Evolutionary conservation across 352 stramenopile genomes (phyloP), one percentile per base, ranked within the genome.

Genomic region (Phytophthora crassamura): DNA sequence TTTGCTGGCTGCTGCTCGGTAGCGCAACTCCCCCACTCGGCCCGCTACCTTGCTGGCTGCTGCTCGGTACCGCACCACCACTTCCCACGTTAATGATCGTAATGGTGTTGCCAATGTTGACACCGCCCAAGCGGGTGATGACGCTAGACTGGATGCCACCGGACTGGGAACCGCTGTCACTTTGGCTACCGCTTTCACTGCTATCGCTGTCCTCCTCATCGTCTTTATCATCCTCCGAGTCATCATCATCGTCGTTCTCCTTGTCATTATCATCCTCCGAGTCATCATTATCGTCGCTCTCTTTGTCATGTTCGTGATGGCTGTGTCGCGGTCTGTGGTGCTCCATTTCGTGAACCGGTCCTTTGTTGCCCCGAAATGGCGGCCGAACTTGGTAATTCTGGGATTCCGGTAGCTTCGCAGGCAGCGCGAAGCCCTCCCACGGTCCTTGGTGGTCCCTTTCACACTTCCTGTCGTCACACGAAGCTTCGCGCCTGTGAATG

Each of bases 41-140:
- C 8, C 7, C 16, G 5, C 18, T 22, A 45, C 30, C 54, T 18
- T 32, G 35, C 43, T 53, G 53, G 34, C 48, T 55, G 12, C 54
- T 61, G 9, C 58, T 30, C 25, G 25, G 25, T 30, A 30, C 3
- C 25, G 25, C 25, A 4, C 25, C 25, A 30, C 8, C 10, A 22
- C 45, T 69, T 28, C 53, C 53, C 20, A 80, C 64, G 56, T 74
- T 75, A 20, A 80, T 73, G 35, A 72, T 77, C 12, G 59, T 67
- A 49, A 81, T 78, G 15, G 61, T 72, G 55, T 82, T 82, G 58
- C 69, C 70, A 22, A 74, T 75, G 51, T 82, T 82, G 32, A 75
- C 52, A 22, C 69, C 69, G 30, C 59, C 67, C 42, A 75, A 52
- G 47, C 53, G 68, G 28, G 70, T 60, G 10, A 79, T 12, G 33